Conservation (phyloP, 441 rosid species). For the Kokia cookei region DNA sequence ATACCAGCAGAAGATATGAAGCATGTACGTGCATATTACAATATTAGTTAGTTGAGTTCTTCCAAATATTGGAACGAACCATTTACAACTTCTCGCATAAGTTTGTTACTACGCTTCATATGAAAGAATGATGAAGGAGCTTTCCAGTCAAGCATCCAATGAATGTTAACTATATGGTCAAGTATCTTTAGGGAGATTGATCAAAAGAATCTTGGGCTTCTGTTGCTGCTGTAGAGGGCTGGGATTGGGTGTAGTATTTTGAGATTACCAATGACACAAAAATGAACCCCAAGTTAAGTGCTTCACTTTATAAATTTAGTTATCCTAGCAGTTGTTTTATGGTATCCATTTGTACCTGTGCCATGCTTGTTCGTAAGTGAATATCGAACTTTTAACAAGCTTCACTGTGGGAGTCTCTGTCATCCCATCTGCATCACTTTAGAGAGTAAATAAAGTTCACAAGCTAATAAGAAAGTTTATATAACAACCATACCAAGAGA, state of each 20-base stretch:
- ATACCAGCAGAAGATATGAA: neutral
- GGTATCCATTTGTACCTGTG: conserved; percentile 55
- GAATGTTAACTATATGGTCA: neutral
- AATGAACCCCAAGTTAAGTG: neutral
- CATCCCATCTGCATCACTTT: conserved; percentile 54
- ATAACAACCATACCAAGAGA: conserved; percentile 13
- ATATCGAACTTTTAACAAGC: conserved; percentile 85
- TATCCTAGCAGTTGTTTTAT: neutral
- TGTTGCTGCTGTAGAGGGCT: neutral
- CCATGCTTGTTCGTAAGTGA: conserved; percentile 99
- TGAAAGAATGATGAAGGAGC: neutral
- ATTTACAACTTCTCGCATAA: neutral
- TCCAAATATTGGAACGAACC: neutral
- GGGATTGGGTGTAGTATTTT: neutral
- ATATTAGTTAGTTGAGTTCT: neutral
- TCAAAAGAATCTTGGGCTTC: neutral
- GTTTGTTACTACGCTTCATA: neutral
- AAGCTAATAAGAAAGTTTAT: conserved; percentile 11
- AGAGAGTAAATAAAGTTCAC: conserved; percentile 21
- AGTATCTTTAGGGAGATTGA: neutral
- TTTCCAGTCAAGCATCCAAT: neutral
- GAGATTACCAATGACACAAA: neutral
- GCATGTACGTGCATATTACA: neutral
- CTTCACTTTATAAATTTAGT: neutral
- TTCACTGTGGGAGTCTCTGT: conserved; percentile 55